Base-by-base conservation (phyloP, 2,329 filamentous ascomycete species). In the Colletotrichum zoysiae region DNA sequence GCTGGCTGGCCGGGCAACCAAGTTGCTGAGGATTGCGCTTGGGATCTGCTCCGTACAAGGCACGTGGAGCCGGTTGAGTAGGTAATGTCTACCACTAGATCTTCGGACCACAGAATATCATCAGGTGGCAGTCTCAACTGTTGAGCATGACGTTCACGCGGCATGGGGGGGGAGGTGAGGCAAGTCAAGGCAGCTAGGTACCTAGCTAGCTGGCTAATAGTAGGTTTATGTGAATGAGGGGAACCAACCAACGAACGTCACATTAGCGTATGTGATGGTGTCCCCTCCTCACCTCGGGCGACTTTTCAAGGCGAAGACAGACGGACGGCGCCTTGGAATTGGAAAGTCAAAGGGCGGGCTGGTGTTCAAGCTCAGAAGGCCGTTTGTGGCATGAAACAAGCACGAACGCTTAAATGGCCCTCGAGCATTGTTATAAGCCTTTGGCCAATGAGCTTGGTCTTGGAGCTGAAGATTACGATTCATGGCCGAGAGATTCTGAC, bases 311-410 rank as follows among this genome's bases (percentile, higher is more conserved):
- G 50, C 66, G 46, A 58, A 42, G 40, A 20, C 42, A 44, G 40
- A 46, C 26, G 18, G 40, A 46, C 26, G 18, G 33, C 26, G 40
- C n/a, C 11, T 30, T 26, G 44, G 8, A 30, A 30, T 30, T 4
- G 30, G 26, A 46, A 46, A 53, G 44, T 44, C 42, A 44, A 44
- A 44, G 42, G 42, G 18, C 18, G 33, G 58, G 48, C 40, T 48
- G 46, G 38, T 38, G 33, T 55, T 51, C n/a, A 64, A 60, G 60
- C 44, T 30, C n/a, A 11, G 51, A 55, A 69, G 23, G 46, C 65
- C 59, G 65, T 64, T 56, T 40, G 18, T n/a, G 40, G 70, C 70
- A 72, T 72, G 70, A 72, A 70, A 70, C 70, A 72, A 55, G 23
- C 30, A 46, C 64, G 64, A 72, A 64, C 50, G 57, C 48, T 46